These are phyloP conservation scores for Liquidambar formosana DNA, from an alignment of 164 flowering plant genomes.

Conservation along the genomic window DNA sequence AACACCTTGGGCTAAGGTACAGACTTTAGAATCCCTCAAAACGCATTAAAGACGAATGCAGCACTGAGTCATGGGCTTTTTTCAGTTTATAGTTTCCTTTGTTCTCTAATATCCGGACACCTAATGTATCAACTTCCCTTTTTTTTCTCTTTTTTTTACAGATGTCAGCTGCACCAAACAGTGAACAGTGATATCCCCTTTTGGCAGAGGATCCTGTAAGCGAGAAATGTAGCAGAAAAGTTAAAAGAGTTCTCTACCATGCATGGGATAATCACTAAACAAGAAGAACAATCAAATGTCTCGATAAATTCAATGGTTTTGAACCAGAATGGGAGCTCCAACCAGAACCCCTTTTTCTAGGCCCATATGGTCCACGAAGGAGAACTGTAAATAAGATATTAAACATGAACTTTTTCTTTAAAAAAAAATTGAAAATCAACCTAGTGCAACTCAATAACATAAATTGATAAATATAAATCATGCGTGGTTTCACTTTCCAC, in stretches of 20 bases:
- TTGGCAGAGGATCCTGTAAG: background rate
- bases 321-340: background rate
- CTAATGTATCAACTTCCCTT: slow-evolving; percentile 6
- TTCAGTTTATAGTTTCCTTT: slow-evolving; percentile 3
- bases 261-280: background rate
- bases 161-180: slow-evolving; percentile 7
- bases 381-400: too few species aligned
- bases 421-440: too few species aligned
- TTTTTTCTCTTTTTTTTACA: background rate
- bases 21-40: background rate
- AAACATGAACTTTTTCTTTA: too few species aligned
- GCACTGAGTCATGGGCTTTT: background rate
- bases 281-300: background rate
- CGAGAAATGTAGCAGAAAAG: too few species aligned
- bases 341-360: background rate
- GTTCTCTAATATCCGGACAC: slow-evolving; percentile 23
- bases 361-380: too few species aligned
- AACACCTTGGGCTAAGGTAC: background rate
- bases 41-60: background rate
- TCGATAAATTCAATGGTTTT: too few species aligned
- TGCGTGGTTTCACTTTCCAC: too few species aligned
- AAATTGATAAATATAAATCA: too few species aligned
- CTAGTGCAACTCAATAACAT: too few species aligned
- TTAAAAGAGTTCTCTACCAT: too few species aligned
- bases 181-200: background rate